Base-by-base conservation (phyloP, 768 basidiomycete species). In the Melanogaster broomeanus region DNA sequence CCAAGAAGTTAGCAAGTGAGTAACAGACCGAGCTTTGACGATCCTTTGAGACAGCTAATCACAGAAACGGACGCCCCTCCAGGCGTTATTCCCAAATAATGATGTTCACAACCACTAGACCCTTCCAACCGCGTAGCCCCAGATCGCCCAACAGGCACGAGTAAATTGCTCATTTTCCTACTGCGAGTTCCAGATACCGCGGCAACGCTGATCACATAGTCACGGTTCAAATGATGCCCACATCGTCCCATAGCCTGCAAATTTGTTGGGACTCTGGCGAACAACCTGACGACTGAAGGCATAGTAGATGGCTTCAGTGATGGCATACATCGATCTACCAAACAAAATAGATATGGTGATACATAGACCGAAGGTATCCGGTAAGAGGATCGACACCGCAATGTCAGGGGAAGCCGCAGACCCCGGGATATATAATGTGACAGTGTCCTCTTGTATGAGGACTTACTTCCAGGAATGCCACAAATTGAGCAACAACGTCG, bases 161-260 rank as follows among this genome's bases (percentile, higher is more conserved):
- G 46, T 4, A 85, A 69, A 4, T 69, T 72, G 4, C 78, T 81
- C 61, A 49, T 16, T 75, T 73, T 10, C 84, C 83, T 24, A 77
- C 60, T 3, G 81, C 42, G 35, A 61, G 57, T 21, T 61, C 60
- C 18, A 77, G 51, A 0, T 81, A 80, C 28, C 3, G 68, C 71
- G 11, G 82, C 84, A 21, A 79, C 56, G 15, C 64, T 61, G 39
- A 83, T 64, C 56, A 87, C 85, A 30, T 72, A 61, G 43, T 79
- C 73, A 22, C 84, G 73, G 62, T 85, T 84, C 3, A 81, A 52
- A 57, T 85, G 83, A 60, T 87, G 85, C 85, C 85, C 21, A 79
- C 70, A 48, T 53, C 60, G 1, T 75, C 69, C 85, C 85, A 87
- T 51, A 83, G 80, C n/a, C n/a, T n/a, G n/a, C n/a, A n/a, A n/a